Percentiles rank a stretch among this genome's conserved stretches.
These are phyloP conservation scores for Phialophora expanda DNA, from an alignment of 2,329 filamentous ascomycete species.

Conservation along the genomic window DNA sequence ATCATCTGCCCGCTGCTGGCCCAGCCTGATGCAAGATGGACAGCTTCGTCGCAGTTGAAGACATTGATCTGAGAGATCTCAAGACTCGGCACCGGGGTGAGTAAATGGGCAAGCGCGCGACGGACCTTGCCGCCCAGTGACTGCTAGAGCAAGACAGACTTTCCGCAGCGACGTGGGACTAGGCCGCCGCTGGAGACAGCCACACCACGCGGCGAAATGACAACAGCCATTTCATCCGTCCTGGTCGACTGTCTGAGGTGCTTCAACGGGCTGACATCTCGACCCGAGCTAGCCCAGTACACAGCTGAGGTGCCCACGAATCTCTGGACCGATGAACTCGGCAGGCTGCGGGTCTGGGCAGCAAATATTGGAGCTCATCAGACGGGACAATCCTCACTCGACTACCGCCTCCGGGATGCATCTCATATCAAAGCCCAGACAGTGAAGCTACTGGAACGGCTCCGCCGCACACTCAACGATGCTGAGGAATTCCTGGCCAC, in stretches of 20 bases:
- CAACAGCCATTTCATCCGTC: background rate
- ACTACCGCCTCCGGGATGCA: constrained; percentile 43
- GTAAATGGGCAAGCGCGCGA: background rate
- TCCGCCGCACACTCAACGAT: constrained; percentile 34
- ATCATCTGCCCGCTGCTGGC: background rate
- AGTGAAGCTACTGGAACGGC: constrained; percentile 30
- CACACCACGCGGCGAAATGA: background rate
- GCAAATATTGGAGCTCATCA: constrained; percentile 45
- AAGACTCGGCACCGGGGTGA: background rate
- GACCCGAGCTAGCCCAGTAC: background rate
- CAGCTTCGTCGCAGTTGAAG: background rate
- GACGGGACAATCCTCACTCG: constrained; percentile 41
- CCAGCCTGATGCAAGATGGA: background rate
- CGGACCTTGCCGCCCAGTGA: background rate
- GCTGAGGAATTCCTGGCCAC: constrained; percentile 22
- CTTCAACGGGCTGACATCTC: background rate
- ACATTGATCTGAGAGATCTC: background rate
- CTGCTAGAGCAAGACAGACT: background rate
- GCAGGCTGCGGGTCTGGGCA: constrained; percentile 39
- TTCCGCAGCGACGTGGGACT: background rate
- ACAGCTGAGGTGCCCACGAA: constrained; percentile 1
- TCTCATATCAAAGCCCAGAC: constrained; percentile 35
- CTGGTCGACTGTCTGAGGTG: constrained; percentile 9
- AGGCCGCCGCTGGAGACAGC: background rate
- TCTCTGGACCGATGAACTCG: constrained; percentile 26